phyloP scores from a whole-genome alignment of 164 flowering plant species.

The Houttuynia cordata region DNA sequence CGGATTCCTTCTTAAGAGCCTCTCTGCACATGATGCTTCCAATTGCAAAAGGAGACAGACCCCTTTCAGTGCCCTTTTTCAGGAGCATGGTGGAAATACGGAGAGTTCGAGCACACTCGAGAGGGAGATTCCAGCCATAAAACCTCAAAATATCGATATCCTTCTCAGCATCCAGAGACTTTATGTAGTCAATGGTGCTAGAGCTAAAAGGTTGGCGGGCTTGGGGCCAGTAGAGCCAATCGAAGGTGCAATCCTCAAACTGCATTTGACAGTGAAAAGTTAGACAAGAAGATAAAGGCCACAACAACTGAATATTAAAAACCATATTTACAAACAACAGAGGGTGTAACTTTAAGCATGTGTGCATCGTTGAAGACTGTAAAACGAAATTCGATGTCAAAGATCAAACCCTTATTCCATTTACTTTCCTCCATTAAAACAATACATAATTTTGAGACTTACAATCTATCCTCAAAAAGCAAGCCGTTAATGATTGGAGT shows the following conservation, averaged over 20 bases:
- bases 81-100: constrained; percentile 74
- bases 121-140: constrained; percentile 54
- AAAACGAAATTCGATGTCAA: not conserved
- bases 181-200: constrained; percentile 45
- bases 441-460: no score
- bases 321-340: not conserved
- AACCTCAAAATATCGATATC: constrained; percentile 51
- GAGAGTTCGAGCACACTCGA: constrained; percentile 42
- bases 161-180: constrained; percentile 53
- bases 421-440: no score
- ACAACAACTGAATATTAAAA: not conserved
- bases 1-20: constrained; percentile 44
- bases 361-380: not conserved
- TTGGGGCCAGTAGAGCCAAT: constrained; percentile 89
- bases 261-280: constrained; percentile 13
- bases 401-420: not conserved
- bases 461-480: no score
- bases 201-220: constrained; percentile 45
- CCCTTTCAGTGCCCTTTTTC: constrained; percentile 63
- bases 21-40: constrained; percentile 76
- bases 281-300: not conserved
- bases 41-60: constrained; percentile 51
- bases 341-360: not conserved
- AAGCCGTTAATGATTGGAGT: no score
- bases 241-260: constrained; percentile 84